Evolutionary conservation across 768 basidiomycete genomes (phyloP).

Genomic region (Pleurotus cornucopiae): DNA sequence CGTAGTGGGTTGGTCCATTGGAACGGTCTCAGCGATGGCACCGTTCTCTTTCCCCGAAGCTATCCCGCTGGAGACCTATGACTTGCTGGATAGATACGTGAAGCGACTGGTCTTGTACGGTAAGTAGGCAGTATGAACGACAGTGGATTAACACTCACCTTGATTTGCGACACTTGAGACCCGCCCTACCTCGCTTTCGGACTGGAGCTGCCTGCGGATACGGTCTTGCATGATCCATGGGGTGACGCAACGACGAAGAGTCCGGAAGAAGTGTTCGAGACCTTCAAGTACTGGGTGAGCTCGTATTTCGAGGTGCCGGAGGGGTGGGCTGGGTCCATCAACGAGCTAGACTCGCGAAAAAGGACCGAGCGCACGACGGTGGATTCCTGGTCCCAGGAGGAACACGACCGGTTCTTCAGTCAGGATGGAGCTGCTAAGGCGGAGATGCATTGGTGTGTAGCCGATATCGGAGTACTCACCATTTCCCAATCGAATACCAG

Average conservation of each 20-base stretch:
- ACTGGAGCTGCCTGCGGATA: constrained; percentile 16
- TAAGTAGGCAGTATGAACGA: constrained; percentile 20
- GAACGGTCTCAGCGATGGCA: constrained; percentile 9
- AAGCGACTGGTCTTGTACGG: constrained; percentile 13
- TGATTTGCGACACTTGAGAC: constrained; percentile 17
- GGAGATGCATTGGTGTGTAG: neutral
- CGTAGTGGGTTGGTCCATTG: constrained; percentile 18
- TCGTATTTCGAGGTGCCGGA: constrained; percentile 17
- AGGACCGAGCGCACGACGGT: constrained; percentile 15
- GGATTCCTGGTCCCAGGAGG: constrained; percentile 18
- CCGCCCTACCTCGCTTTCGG: constrained; percentile 27
- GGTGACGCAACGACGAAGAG: constrained; percentile 18
- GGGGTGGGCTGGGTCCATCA: constrained; percentile 7
- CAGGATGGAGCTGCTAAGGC: constrained; percentile 4
- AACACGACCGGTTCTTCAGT: constrained; percentile 15
- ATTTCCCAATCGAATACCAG: neutral
- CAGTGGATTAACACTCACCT: neutral
- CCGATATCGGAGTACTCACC: neutral
- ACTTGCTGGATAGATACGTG: constrained; percentile 10
- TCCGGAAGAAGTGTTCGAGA: constrained; percentile 4
- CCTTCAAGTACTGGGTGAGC: constrained; percentile 9
- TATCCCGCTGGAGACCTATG: neutral
- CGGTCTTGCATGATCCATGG: constrained; percentile 17
- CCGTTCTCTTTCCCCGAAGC: constrained; percentile 7
- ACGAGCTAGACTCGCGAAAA: constrained; percentile 18